Percentiles rank a stretch among this genome's conserved stretches.
phyloP scores from a whole-genome alignment of 140 eudicot genomes.

The Anethum foeniculum region DNA sequence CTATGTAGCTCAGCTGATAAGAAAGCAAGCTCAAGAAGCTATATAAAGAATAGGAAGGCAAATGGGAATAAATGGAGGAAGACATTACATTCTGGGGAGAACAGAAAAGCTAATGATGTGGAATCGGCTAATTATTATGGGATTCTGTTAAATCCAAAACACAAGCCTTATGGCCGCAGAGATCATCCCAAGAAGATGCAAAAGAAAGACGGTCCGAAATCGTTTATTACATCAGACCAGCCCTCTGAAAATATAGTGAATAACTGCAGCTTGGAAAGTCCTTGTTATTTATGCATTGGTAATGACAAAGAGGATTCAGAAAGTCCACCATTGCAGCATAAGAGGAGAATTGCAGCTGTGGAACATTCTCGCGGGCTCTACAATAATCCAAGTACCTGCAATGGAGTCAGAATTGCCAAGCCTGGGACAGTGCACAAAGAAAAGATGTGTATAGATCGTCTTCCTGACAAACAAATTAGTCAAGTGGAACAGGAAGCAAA shows the following conservation, averaged over 20 bases:
- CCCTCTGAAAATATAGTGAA: background rate
- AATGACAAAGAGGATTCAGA: slow-evolving; percentile 4
- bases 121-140: slow-evolving; percentile 31
- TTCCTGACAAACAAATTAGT: background rate
- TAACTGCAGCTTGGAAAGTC: slow-evolving; percentile 26
- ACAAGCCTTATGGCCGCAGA: slow-evolving; percentile 1
- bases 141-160: background rate
- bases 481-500: background rate
- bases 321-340: background rate
- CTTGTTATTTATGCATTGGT: slow-evolving; percentile 18
- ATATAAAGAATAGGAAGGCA: slow-evolving; percentile 10
- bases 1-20: background rate
- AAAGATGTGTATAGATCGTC: background rate
- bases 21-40: slow-evolving; percentile 12
- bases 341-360: background rate
- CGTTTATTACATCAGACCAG: background rate
- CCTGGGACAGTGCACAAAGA: background rate
- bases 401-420: background rate
- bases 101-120: background rate
- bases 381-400: background rate
- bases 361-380: background rate
- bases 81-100: slow-evolving; percentile 20
- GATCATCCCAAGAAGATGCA: slow-evolving; percentile 19
- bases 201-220: background rate
- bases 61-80: slow-evolving; percentile 27